Base-by-base conservation (phyloP, 208 protist genomes). In the Leptomonas seymouri region DNA sequence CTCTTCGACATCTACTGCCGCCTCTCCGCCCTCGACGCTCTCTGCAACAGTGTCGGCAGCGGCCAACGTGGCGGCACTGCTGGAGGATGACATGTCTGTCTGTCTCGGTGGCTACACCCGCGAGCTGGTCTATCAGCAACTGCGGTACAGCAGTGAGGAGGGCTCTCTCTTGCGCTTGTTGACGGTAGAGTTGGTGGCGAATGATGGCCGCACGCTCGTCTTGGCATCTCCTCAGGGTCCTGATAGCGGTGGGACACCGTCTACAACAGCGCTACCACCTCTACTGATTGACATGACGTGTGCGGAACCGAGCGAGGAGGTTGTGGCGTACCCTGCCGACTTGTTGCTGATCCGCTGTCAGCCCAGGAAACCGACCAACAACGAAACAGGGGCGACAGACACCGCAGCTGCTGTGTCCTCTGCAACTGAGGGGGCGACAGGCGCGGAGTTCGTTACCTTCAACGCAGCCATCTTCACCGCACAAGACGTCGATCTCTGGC, bases 171-270 rank as follows among this genome's bases (percentile, higher is more conserved):
- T 85, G 18, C 73, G 80, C 27, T 49, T 89, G 34, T 74, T 80
- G 14, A 84, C 85, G 42, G 78, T 93, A 45, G 85, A 82, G 68
- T 74, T 93, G 28, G 74, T 93, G 27, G 88, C 88, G 1, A 90
- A 87, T 55, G 82, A 93, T 56, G 86, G 80, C 59, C 61, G 55
- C 39, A 84, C 69, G 36, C 76, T 93, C 45, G 62, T 93, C 15
- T 79, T 89, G 63, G 82, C 79, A 9, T 18, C 71, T 14, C 58
- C 63, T 30, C 56, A 51, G 54, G 16, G 20, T 4, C 16, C 11
- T 5, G 60, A 16, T 5, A 15, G 23, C 9, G 55, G 16, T 2
- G 16, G 21, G 2, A 18, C 46, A 2, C 31, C 55, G 23, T 9
- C 49, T 14, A 15, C 63, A 21, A 27, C 71, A 34, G 34, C 65